phyloP scores from a whole-genome alignment of 1,284 basidiomycete species.

The Somion occarium region DNA sequence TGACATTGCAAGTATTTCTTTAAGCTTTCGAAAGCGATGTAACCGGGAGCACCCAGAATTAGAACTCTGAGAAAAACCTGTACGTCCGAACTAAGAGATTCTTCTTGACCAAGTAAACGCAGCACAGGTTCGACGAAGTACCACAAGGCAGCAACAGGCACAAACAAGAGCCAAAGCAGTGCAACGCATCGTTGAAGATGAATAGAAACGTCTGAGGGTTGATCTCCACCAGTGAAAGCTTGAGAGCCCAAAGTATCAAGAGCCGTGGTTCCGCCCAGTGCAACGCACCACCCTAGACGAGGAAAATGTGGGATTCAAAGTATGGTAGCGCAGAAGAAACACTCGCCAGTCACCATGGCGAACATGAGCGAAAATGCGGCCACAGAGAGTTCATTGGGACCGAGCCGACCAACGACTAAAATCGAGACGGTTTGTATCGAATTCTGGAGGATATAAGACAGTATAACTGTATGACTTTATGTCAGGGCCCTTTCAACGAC shows the following conservation, averaged over 20 bases:
- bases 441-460: constrained; percentile 64
- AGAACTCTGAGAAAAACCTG: constrained; percentile 62
- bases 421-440: constrained; percentile 65
- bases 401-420: constrained; percentile 58
- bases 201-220: constrained; percentile 56
- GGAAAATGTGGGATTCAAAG: constrained; percentile 44
- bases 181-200: constrained; percentile 66
- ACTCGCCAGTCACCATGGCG: constrained; percentile 73
- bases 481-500: background rate
- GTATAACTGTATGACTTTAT: constrained; percentile 18
- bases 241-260: constrained; percentile 75
- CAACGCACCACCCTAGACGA: constrained; percentile 63
- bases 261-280: constrained; percentile 72
- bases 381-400: constrained; percentile 63
- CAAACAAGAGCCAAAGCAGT: constrained; percentile 55
- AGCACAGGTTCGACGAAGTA: constrained; percentile 55
- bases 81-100: constrained; percentile 48
- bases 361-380: constrained; percentile 73
- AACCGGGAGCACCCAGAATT: constrained; percentile 61
- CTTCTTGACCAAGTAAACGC: constrained; percentile 58
- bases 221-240: constrained; percentile 60
- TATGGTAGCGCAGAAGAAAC: constrained; percentile 20
- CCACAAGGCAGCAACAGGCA: constrained; percentile 62
- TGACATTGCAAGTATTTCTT: constrained; percentile 80
- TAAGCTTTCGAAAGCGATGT: constrained; percentile 70